phyloP scores from a whole-genome alignment of 1,284 basidiomycete species.

The Pisolithus thermaeus region DNA sequence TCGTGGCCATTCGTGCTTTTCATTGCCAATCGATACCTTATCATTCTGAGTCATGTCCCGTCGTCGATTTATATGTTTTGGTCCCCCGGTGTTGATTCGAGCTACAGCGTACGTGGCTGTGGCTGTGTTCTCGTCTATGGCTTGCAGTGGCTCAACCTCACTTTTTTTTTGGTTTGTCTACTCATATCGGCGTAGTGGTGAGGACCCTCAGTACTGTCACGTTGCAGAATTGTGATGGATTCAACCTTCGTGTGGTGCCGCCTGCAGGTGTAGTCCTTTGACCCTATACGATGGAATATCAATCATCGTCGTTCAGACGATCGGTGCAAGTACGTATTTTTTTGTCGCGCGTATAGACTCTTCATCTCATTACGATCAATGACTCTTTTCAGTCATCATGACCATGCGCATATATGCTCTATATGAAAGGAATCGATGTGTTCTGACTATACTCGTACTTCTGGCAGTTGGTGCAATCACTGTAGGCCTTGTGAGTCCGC shows the following conservation, averaged over 20 bases:
- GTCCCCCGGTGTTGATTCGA: background rate
- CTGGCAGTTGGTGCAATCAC: conserved; percentile 3
- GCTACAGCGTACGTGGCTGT: conserved; percentile 3
- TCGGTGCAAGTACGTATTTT: conserved; percentile 7
- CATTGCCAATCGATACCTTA: conserved; percentile 35
- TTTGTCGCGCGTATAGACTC: conserved; percentile 5
- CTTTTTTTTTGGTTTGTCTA: background rate
- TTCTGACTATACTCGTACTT: conserved; percentile 13
- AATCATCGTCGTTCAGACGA: conserved; percentile 8
- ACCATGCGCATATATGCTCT: conserved; percentile 28
- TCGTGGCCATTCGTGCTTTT: conserved; percentile 32
- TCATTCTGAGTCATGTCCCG: conserved; percentile 21
- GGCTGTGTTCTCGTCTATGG: background rate
- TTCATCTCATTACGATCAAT: conserved; percentile 11
- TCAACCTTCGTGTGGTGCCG: background rate
- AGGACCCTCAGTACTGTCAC: background rate
- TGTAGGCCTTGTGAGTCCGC: conserved; percentile 17
- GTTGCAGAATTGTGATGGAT: background rate
- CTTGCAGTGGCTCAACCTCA: background rate
- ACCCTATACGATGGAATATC: background rate
- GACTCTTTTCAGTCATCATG: conserved; percentile 19
- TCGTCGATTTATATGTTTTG: conserved; percentile 1
- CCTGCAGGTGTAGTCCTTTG: background rate
- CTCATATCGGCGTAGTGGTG: background rate
- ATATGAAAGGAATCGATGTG: conserved; percentile 16